phyloP scores from a whole-genome alignment of 768 basidiomycete species.

The Mycena albidolilacea region DNA sequence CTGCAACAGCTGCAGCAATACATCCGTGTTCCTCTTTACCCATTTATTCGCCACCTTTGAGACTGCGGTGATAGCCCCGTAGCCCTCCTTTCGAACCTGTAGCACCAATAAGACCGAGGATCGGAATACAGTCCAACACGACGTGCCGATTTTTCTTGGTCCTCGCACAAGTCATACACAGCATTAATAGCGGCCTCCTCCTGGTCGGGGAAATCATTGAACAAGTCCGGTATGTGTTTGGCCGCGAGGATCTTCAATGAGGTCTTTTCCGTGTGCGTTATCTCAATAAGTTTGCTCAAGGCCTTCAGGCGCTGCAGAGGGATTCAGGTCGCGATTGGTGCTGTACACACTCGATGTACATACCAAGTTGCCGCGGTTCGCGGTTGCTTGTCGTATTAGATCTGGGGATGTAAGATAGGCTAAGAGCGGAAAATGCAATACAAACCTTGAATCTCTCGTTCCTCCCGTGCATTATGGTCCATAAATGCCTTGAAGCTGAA shows the following conservation, averaged over 20 bases:
- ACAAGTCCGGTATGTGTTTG: slow-evolving; percentile 67
- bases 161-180: slow-evolving; percentile 86
- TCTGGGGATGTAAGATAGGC: slow-evolving; percentile 42
- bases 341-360: slow-evolving; percentile 34
- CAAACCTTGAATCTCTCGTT: slow-evolving; percentile 55
- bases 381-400: slow-evolving; percentile 62
- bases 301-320: slow-evolving; percentile 63
- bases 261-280: slow-evolving; percentile 63
- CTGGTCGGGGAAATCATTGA: slow-evolving; percentile 79
- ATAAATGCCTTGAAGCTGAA: slow-evolving; percentile 6
- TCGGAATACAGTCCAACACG: not conserved
- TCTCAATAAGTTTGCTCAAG: slow-evolving; percentile 67
- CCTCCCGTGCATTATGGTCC: slow-evolving; percentile 44
- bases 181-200: slow-evolving; percentile 83
- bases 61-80: slow-evolving; percentile 68
- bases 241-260: slow-evolving; percentile 72
- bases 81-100: slow-evolving; percentile 81
- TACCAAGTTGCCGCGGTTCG: slow-evolving; percentile 56
- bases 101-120: slow-evolving; percentile 29
- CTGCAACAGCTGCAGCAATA: slow-evolving; percentile 81
- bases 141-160: slow-evolving; percentile 59
- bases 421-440: not conserved
- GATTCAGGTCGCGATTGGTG: slow-evolving; percentile 23
- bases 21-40: slow-evolving; percentile 82
- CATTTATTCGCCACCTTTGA: slow-evolving; percentile 66